Base-by-base conservation (phyloP, 495 filamentous ascomycete genomes). In the Hypoxylon cercidicola region DNA sequence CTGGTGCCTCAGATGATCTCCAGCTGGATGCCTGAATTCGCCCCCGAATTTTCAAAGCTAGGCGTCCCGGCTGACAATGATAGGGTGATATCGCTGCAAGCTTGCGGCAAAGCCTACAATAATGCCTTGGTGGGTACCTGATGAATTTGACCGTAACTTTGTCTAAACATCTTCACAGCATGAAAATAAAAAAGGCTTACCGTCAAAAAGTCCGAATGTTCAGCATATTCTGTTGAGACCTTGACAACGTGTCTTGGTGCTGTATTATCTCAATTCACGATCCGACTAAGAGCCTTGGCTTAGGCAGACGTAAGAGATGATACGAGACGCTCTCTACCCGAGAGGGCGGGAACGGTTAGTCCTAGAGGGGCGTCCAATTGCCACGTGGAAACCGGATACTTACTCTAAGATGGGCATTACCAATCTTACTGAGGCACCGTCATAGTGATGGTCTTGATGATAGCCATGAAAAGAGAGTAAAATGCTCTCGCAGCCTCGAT, bases 241-340 rank as follows among this genome's bases (percentile, higher is more conserved):
- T 37, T 2, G 11, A 12, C 34, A 4, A 37, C 3, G 34, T 37
- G 3, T 3, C 25, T 28, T 28, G 25, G 11, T 37, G 34, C 34
- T 37, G 34, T 37, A 32, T n/a, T 12, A n/a, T 12, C 2, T 37
- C 13, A 37, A 37, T 37, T 37, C 34, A 37, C 2, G 34, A 37
- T 37, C 34, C 13, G 34, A 37, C 34, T 5, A 37, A 12, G 34
- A 12, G 34, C 11, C 13, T 12, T 9, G 34, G 10, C 2, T 9
- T 28, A 53, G 49, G 49, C 49, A 53, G 32, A 41, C 49, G 10
- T 23, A n/a, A n/a, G 18, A 53, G 19, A 28, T 7, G 25, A 7
- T 28, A 28, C 25, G 25, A 28, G 25, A 28, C 7, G 25, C n/a
- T n/a, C 25, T 28, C 25, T 28, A 28, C 7, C 7, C 25, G 25